phyloP scores from a whole-genome alignment of 176 grass and related monocot species.

The Tillandsia leiboldiana region DNA sequence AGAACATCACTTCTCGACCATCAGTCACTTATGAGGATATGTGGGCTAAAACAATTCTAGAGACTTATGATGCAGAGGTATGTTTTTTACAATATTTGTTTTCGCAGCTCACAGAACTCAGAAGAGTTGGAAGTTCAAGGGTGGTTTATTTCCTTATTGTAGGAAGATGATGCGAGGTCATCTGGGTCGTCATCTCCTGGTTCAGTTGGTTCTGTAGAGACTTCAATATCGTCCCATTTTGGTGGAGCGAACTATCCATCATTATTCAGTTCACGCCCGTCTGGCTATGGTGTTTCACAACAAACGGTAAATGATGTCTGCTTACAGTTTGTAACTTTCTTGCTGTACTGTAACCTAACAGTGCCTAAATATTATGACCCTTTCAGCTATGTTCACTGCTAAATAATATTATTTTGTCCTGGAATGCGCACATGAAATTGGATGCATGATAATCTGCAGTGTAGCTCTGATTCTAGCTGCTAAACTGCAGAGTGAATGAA shows the following conservation, averaged over 20 bases:
- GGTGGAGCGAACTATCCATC: conserved; percentile 94
- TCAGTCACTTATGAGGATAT: conserved; percentile 95
- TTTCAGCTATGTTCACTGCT: too few relatives aligned
- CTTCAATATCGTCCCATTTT: conserved; percentile 97
- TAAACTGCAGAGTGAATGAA: background rate
- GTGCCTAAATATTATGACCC: too few relatives aligned
- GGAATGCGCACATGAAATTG: background rate
- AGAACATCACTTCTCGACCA: conserved; percentile 77
- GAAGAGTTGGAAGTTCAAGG: background rate
- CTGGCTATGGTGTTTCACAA: conserved; percentile 59
- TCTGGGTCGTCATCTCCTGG: conserved; percentile 91
- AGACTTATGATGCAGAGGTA: conserved; percentile 83
- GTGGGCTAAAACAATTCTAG: conserved; percentile 99
- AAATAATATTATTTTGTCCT: too few relatives aligned
- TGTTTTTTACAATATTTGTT: background rate
- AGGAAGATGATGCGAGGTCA: conserved; percentile 95
- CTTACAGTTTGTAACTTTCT: conserved; percentile 1
- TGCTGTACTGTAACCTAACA: background rate
- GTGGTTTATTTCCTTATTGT: conserved; percentile 18
- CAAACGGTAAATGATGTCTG: conserved; percentile 40
- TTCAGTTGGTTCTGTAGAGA: conserved; percentile 92
- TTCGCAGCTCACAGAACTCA: background rate
- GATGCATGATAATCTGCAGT: background rate
- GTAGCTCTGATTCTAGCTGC: background rate
- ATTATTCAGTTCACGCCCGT: conserved; percentile 87